Evolutionary conservation across 805 yeast genomes (phyloP).

Genomic region (Limtongia smithiae): DNA sequence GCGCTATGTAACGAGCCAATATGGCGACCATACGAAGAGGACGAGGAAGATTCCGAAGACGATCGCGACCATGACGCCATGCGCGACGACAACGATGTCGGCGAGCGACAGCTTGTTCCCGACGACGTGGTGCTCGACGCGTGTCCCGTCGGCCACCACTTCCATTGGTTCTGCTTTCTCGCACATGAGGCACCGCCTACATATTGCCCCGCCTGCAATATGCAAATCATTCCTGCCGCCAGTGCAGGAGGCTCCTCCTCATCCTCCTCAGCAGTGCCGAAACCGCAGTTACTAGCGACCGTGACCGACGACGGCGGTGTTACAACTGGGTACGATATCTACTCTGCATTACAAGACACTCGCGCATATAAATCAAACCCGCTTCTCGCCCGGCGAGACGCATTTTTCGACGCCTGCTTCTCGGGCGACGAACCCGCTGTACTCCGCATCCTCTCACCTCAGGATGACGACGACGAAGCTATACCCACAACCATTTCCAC

Average conservation of each 20-base stretch:
- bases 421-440: slow-evolving; percentile 26
- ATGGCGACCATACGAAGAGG: slow-evolving; percentile 12
- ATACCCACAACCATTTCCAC: no score
- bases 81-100: background rate
- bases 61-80: background rate
- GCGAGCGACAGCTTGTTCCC: background rate
- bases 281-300: slow-evolving; percentile 11
- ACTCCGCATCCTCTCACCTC: slow-evolving; percentile 9
- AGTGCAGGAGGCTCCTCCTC: no score
- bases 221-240: slow-evolving; percentile 7
- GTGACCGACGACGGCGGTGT: slow-evolving; percentile 22
- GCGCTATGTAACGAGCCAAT: slow-evolving; percentile 11
- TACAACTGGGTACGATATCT: slow-evolving; percentile 17
- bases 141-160: slow-evolving; percentile 20
- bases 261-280: no score
- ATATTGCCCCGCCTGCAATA: slow-evolving; percentile 19
- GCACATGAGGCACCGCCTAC: slow-evolving; percentile 16
- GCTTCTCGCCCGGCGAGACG: slow-evolving; percentile 16
- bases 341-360: slow-evolving; percentile 12
- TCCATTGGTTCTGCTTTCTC: slow-evolving; percentile 26
- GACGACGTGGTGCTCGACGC: slow-evolving; percentile 21
- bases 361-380: slow-evolving; percentile 16
- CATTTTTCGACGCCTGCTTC: slow-evolving; percentile 24
- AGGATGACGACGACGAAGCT: slow-evolving; percentile 2
- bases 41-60: slow-evolving; percentile 1